Conservation (phyloP, 768 basidiomycete genomes). For the Suillus subaureus region DNA sequence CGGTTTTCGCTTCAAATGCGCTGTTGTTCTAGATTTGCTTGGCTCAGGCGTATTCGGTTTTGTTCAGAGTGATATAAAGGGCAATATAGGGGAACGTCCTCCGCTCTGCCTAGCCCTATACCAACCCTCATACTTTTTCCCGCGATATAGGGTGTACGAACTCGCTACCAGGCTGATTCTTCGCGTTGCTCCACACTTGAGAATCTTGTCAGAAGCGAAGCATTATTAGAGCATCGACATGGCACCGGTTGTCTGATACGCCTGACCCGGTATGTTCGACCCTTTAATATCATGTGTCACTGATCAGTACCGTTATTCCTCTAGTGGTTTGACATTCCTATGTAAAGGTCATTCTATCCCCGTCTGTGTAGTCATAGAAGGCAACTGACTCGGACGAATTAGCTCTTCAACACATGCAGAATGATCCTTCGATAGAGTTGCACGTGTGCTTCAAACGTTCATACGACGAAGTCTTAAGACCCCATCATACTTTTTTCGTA, state of each 20-base stretch:
- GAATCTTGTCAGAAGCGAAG: constrained; percentile 56
- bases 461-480: constrained; percentile 67
- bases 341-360: constrained; percentile 37
- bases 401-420: constrained; percentile 67
- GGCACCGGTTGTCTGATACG: constrained; percentile 66
- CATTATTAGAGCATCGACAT: constrained; percentile 42
- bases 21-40: constrained; percentile 53
- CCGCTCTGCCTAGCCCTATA: constrained; percentile 14
- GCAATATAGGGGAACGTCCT: constrained; percentile 60
- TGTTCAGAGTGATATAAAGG: constrained; percentile 69
- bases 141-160: constrained; percentile 61
- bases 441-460: constrained; percentile 71
- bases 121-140: constrained; percentile 10
- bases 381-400: background rate
- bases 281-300: constrained; percentile 13
- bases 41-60: constrained; percentile 73
- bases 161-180: constrained; percentile 46
- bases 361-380: background rate
- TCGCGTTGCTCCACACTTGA: constrained; percentile 59
- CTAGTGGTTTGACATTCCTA: constrained; percentile 68
- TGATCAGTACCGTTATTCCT: constrained; percentile 8
- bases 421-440: constrained; percentile 52
- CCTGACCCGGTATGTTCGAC: constrained; percentile 57
- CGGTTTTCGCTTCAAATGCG: constrained; percentile 13
- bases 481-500: constrained; percentile 69